Percentiles rank a stretch among this genome's conserved stretches.
These are phyloP conservation scores for Bipolaris victoriae DNA, from an alignment of 2,329 filamentous ascomycete genomes.

Conservation along the genomic window DNA sequence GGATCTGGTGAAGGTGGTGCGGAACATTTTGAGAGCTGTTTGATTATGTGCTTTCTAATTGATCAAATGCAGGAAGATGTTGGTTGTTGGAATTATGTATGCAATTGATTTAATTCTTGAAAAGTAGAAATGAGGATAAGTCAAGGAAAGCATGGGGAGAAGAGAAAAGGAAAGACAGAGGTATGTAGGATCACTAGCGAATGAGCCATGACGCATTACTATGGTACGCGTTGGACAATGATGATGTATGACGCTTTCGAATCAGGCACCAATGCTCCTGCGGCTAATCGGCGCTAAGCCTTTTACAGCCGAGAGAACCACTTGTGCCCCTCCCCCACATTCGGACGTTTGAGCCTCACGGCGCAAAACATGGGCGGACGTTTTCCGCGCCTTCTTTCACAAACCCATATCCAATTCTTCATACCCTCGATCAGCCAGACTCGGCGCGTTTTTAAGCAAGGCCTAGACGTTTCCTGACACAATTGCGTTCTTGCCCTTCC, in stretches of 20 bases:
- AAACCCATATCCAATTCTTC: too few relatives aligned
- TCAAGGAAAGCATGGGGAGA: background rate
- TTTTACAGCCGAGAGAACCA: background rate
- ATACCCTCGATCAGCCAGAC: too few relatives aligned
- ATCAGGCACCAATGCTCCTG: conserved; percentile 9
- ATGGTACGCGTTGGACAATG: conserved; percentile 15
- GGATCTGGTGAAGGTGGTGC: conserved; percentile 17
- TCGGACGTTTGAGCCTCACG: conserved; percentile 24
- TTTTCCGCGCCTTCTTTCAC: too few relatives aligned
- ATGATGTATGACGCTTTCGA: conserved; percentile 34
- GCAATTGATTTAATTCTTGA: background rate
- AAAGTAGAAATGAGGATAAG: background rate
- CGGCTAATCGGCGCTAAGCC: conserved; percentile 8
- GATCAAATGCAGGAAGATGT: background rate
- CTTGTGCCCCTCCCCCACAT: conserved; percentile 23
- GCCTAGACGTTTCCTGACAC: background rate
- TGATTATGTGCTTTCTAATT: background rate
- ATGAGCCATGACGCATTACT: conserved; percentile 24
- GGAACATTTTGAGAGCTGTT: conserved; percentile 15
- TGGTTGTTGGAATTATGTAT: background rate
- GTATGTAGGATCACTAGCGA: background rate
- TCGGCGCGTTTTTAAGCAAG: too few relatives aligned
- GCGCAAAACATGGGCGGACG: background rate
- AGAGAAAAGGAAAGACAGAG: background rate
- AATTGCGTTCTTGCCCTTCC: too few relatives aligned